Conservation (phyloP, 2,329 filamentous ascomycete species). For the Fusarium goolgardi region DNA sequence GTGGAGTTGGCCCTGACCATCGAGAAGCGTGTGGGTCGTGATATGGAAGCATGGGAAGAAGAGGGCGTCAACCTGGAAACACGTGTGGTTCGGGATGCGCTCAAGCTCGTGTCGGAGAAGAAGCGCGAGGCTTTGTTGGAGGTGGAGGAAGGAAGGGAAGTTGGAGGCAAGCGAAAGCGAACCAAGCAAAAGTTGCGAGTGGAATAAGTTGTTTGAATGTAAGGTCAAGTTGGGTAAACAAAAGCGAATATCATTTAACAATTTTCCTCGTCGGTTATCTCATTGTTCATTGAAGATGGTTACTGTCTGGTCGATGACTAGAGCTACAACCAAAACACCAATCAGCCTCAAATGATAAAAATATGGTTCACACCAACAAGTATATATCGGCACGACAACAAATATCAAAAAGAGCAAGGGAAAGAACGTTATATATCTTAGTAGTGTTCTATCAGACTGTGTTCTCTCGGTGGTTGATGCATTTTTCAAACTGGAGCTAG, state of each 20-base stretch:
- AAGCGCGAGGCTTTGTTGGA: conserved; percentile 91
- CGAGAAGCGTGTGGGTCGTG: conserved; percentile 80
- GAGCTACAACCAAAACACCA: background rate
- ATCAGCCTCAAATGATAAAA: background rate
- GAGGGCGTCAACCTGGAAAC: conserved; percentile 95
- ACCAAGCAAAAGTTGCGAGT: conserved; percentile 67
- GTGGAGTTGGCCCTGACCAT: conserved; percentile 92
- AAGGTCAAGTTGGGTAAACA: conserved; percentile 15
- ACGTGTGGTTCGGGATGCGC: conserved; percentile 82
- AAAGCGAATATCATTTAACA: conserved; percentile 22
- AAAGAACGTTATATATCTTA: no score
- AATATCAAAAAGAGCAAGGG: no score
- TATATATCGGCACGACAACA: no score
- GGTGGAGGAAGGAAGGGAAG: conserved; percentile 91
- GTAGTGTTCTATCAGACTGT: no score
- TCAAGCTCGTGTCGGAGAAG: conserved; percentile 95
- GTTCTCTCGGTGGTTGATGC: no score
- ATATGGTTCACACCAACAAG: no score
- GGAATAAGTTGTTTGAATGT: conserved; percentile 33
- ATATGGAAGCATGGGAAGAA: conserved; percentile 87
- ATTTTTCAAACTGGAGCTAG: background rate
- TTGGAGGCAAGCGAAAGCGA: conserved; percentile 83
- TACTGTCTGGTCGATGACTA: background rate
- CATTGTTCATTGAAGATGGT: background rate
- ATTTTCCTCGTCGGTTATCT: no score